Evolutionary conservation across 2,329 filamentous ascomycete genomes (phyloP).

Genomic region (Colletotrichum tropicale): DNA sequence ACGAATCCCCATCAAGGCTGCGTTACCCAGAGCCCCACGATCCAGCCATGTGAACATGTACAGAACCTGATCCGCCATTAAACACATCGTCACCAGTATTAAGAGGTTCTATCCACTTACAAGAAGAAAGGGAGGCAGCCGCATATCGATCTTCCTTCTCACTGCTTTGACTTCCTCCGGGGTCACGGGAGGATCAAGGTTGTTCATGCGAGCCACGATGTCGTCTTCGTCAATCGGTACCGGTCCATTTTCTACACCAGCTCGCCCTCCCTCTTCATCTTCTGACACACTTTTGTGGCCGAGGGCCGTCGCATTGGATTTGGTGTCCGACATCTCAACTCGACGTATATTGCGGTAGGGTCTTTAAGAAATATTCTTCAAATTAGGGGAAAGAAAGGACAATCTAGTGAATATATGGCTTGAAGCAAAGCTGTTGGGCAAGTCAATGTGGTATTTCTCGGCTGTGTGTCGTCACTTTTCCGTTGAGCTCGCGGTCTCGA

Average conservation of each 20-base stretch:
- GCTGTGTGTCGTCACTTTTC: background rate
- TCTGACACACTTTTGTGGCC: background rate
- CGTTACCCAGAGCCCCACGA: conserved; percentile 20
- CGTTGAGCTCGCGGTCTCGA: background rate
- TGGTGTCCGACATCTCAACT: background rate
- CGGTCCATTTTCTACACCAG: background rate
- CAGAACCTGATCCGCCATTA: background rate
- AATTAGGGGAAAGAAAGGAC: background rate
- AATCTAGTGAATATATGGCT: background rate
- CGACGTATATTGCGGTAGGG: too few species aligned
- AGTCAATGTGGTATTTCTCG: background rate
- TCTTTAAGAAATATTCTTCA: background rate
- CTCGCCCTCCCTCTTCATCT: background rate
- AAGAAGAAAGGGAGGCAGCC: conserved; percentile 13
- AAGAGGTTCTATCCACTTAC: background rate
- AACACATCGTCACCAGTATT: background rate
- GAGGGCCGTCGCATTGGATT: background rate
- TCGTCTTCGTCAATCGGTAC: background rate
- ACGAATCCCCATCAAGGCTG: conserved; percentile 24
- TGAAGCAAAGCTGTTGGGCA: background rate
- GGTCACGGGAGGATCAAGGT: conserved; percentile 19
- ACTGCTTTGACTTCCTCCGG: conserved; percentile 17
- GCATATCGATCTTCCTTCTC: conserved; percentile 23
- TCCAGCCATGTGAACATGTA: conserved; percentile 21
- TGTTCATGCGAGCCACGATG: conserved; percentile 15